Conservation (phyloP, 2,329 filamentous ascomycete species). For the Sporothrix variecibatus region DNA sequence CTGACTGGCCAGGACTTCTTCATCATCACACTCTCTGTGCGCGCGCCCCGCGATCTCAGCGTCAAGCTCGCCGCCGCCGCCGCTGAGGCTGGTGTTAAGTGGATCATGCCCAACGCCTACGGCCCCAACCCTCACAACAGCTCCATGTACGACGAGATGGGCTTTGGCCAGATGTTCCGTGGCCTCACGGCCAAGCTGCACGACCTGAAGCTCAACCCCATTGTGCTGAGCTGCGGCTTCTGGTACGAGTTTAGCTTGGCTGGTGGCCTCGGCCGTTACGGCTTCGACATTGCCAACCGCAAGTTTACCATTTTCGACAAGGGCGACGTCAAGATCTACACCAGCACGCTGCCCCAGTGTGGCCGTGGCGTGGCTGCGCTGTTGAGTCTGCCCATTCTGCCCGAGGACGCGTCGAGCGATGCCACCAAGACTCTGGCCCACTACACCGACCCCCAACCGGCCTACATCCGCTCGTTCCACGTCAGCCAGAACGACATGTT, state of each 20-base stretch:
- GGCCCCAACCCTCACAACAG: constrained; percentile 34
- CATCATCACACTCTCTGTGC: constrained; percentile 31
- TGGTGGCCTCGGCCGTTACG: constrained; percentile 32
- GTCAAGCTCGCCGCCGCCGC: constrained; percentile 47
- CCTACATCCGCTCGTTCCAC: constrained; percentile 59
- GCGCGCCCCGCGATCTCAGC: constrained; percentile 40
- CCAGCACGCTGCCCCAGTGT: constrained; percentile 60
- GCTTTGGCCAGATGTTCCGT: constrained; percentile 29
- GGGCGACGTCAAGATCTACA: constrained; percentile 58
- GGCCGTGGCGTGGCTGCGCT: constrained; percentile 44
- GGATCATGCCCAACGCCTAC: constrained; percentile 49
- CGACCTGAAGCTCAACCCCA: constrained; percentile 37
- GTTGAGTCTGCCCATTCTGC: constrained; percentile 43
- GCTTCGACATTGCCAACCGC: constrained; percentile 35
- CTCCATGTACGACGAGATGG: constrained; percentile 31
- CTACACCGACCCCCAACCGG: constrained; percentile 20
- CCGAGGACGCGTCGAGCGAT: constrained; percentile 15
- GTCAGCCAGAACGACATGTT: constrained; percentile 67
- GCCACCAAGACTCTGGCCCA: constrained; percentile 24
- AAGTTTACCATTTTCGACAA: constrained; percentile 51
- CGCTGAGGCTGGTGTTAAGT: constrained; percentile 46
- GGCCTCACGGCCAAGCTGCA: constrained; percentile 43
- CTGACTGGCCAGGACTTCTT: constrained; percentile 32
- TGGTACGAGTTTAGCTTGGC: constrained; percentile 57
- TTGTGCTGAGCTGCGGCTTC: constrained; percentile 47